Conservation (phyloP, 495 filamentous ascomycete species). For the Lichina pygmaea region DNA sequence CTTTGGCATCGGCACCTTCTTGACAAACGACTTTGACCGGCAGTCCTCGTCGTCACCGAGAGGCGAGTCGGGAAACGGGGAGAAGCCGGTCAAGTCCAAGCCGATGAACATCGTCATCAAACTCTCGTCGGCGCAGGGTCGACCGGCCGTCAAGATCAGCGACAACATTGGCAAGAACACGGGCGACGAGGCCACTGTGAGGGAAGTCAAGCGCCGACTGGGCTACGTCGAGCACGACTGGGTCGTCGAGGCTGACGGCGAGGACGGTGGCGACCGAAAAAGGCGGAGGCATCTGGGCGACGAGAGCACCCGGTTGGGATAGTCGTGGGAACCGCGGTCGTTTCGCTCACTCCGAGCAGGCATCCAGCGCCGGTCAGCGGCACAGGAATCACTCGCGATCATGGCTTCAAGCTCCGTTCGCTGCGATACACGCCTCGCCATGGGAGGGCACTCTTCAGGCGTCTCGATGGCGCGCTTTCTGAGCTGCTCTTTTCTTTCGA, state of each 20-base stretch:
- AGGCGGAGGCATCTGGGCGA: no score
- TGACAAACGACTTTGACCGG: slow-evolving; percentile 32
- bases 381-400: no score
- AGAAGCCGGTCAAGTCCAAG: slow-evolving; percentile 52
- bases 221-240: slow-evolving; percentile 70
- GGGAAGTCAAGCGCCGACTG: slow-evolving; percentile 55
- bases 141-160: slow-evolving; percentile 82
- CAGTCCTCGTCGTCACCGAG: slow-evolving; percentile 6
- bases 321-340: no score
- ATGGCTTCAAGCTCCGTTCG: no score
- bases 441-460: no score
- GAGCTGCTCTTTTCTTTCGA: no score
- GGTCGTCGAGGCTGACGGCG: slow-evolving; percentile 48
- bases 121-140: slow-evolving; percentile 54
- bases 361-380: no score
- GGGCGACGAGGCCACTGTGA: slow-evolving; percentile 51
- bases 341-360: no score
- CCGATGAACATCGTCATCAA: slow-evolving; percentile 98
- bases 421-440: no score
- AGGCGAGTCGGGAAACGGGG: slow-evolving; percentile 54
- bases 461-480: no score
- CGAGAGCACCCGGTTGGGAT: no score
- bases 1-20: slow-evolving; percentile 85
- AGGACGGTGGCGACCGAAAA: slow-evolving; percentile 35
- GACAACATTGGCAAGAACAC: slow-evolving; percentile 96